Conservation (phyloP, 2,329 filamentous ascomycete species). For the Sporothrix pallida region DNA sequence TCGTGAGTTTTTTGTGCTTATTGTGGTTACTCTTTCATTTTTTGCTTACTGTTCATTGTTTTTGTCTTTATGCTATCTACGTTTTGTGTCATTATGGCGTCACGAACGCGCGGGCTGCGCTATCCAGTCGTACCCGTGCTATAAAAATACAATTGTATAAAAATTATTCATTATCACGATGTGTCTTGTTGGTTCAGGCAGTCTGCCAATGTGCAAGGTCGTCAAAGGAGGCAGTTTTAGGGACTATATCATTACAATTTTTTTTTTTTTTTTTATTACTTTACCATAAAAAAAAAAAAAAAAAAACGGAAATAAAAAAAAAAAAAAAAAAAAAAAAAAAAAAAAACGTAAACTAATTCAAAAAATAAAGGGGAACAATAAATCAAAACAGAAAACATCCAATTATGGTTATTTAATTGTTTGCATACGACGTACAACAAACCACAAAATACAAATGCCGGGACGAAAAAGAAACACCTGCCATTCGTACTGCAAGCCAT, state of each 20-base stretch:
- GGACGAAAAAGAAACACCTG: neutral
- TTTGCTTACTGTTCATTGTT: neutral
- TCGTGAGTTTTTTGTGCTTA: conserved; percentile 5
- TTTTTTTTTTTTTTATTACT: too few relatives aligned
- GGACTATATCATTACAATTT: too few relatives aligned
- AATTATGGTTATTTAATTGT: neutral
- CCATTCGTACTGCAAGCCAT: neutral
- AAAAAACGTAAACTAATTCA: too few relatives aligned
- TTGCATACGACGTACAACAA: neutral
- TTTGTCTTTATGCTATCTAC: neutral
- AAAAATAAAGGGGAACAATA: neutral
- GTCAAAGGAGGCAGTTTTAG: too few relatives aligned
- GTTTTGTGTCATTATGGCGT: neutral
- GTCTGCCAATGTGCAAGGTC: too few relatives aligned
- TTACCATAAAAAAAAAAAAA: too few relatives aligned
- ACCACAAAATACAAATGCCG: neutral
- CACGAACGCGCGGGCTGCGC: neutral
- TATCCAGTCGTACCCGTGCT: neutral
- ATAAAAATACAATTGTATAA: neutral
- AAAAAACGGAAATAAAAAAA: too few relatives aligned
- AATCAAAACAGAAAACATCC: neutral
- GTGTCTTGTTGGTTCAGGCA: too few relatives aligned
- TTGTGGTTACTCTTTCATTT: neutral
- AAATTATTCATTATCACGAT: too few relatives aligned
- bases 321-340: too few relatives aligned